These are phyloP conservation scores for Dryas alaskensis DNA, from an alignment of 306 rosid species.

Conservation along the genomic window DNA sequence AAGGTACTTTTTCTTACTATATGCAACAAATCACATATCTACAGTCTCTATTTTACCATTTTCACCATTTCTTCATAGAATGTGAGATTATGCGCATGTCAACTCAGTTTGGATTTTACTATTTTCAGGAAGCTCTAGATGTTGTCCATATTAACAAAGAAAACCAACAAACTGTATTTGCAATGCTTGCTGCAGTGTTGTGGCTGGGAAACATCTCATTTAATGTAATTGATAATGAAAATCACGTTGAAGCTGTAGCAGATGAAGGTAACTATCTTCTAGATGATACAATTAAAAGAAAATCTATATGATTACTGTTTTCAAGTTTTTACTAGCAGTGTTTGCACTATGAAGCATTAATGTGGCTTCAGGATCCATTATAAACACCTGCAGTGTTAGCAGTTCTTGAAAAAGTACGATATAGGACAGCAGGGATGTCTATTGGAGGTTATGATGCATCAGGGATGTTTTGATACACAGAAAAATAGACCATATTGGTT, in stretches of 20 bases:
- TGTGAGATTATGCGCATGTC: conserved; percentile 26
- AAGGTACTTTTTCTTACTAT: conserved; percentile 45
- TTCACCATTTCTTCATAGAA: conserved; percentile 16
- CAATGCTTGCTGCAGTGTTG: conserved; percentile 98
- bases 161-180: conserved; percentile 89
- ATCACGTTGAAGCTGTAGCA: conserved; percentile 77
- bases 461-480: too few relatives aligned
- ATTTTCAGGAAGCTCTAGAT: conserved; percentile 85
- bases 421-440: too few relatives aligned
- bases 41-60: conserved; percentile 16
- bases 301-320: background rate
- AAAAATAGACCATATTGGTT: too few relatives aligned
- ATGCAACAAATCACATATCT: conserved; percentile 7
- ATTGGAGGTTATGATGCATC: too few relatives aligned
- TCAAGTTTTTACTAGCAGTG: background rate
- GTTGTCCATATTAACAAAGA: conserved; percentile 85
- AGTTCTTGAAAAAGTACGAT: too few relatives aligned
- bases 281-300: conserved; percentile 4
- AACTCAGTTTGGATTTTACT: conserved; percentile 23
- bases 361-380: background rate
- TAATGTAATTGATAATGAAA: conserved; percentile 80
- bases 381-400: too few relatives aligned
- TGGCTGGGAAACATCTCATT: conserved; percentile 94
- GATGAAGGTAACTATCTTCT: conserved; percentile 68
- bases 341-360: conserved; percentile 11